Percentiles rank a stretch among this genome's conserved stretches.
These are phyloP conservation scores for Mycena indigotica DNA, from an alignment of 768 basidiomycete species.

Conservation along the genomic window DNA sequence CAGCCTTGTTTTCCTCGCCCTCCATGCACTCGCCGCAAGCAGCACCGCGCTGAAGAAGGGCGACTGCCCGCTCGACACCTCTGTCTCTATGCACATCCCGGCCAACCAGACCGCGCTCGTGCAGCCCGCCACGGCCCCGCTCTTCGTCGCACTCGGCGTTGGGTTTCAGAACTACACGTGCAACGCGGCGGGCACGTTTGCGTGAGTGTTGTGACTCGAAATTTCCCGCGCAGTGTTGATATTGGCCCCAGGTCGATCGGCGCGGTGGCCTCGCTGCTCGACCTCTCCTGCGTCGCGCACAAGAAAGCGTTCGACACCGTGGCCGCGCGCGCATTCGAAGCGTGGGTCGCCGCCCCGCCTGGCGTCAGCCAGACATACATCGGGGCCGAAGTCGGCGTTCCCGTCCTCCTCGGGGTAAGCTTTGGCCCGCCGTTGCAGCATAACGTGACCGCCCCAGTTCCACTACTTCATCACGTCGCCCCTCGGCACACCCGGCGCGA, in stretches of 20 bases:
- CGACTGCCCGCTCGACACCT: background rate
- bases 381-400: slow-evolving; percentile 2
- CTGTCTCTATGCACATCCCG: background rate
- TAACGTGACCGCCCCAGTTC: slow-evolving; percentile 15
- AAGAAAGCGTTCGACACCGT: slow-evolving; percentile 19
- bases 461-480: slow-evolving; percentile 46
- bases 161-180: background rate
- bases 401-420: slow-evolving; percentile 2
- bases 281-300: slow-evolving; percentile 39
- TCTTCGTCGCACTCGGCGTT: background rate
- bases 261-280: slow-evolving; percentile 39
- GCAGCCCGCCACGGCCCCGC: background rate
- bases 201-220: background rate
- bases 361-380: slow-evolving; percentile 5
- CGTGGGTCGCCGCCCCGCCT: slow-evolving; percentile 21
- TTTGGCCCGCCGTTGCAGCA: slow-evolving; percentile 6
- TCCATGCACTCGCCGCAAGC: background rate
- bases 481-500: slow-evolving; percentile 26
- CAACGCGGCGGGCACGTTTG: background rate
- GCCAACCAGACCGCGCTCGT: background rate
- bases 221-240: no score
- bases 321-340: slow-evolving; percentile 17
- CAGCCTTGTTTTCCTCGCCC: background rate
- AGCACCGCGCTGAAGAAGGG: background rate
- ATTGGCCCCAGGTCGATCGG: slow-evolving; percentile 18